These are phyloP conservation scores for Gracilariopsis chorda DNA, from an alignment of 23 red algal species.

Conservation along the genomic window DNA sequence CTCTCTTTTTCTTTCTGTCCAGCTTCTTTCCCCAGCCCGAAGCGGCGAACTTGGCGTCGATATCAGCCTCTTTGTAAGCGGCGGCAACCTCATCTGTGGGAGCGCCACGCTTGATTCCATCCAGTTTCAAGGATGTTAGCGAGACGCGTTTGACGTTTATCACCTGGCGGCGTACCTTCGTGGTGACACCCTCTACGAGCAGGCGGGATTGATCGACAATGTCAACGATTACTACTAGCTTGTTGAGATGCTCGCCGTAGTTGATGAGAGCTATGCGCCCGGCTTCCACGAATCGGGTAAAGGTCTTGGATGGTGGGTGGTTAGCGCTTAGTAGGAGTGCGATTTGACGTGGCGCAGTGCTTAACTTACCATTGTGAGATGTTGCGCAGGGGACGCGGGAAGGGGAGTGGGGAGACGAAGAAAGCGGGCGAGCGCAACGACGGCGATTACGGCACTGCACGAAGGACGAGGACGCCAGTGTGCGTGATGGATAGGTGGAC, in stretches of 20 bases:
- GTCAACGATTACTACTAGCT: slow-evolving; percentile 91
- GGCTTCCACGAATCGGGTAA: slow-evolving; percentile 86
- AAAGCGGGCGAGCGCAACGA: no score
- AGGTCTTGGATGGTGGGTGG: slow-evolving; percentile 42
- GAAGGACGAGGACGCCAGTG: no score
- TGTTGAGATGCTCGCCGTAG: slow-evolving; percentile 75
- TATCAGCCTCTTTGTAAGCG: slow-evolving; percentile 61
- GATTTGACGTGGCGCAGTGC: no score
- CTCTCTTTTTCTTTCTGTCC: slow-evolving; percentile 52
- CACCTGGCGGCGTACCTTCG: slow-evolving; percentile 59
- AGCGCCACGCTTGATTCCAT: slow-evolving; percentile 63
- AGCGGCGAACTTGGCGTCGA: slow-evolving; percentile 46
- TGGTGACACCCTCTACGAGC: slow-evolving; percentile 70
- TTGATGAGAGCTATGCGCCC: slow-evolving; percentile 82
- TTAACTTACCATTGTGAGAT: no score
- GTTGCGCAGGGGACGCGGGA: no score
- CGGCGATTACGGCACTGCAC: no score
- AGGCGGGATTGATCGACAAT: slow-evolving; percentile 84
- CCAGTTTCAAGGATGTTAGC: slow-evolving; percentile 73
- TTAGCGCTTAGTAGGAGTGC: no score
- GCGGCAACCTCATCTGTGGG: slow-evolving; percentile 24
- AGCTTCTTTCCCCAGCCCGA: slow-evolving; percentile 92
- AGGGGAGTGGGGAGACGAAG: no score
- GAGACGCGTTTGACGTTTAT: slow-evolving; percentile 80
- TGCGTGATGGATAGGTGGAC: no score